These are phyloP conservation scores for Rhytidiadelphus loreus DNA, from an alignment of 225 moss, liverwort and hornwort genomes.

Conservation along the genomic window DNA sequence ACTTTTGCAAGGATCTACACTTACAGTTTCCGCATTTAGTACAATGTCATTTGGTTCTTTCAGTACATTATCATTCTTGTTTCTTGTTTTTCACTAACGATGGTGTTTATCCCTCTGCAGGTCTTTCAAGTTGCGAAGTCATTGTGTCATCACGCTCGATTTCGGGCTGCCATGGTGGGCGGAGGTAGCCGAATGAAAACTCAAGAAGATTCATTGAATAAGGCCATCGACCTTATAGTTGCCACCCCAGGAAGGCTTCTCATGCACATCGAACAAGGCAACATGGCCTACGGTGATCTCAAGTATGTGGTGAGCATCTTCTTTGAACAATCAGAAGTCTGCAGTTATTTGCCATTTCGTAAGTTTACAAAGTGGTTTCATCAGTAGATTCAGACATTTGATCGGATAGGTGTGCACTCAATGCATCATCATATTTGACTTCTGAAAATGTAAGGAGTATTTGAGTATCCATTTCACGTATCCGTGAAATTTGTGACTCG, in stretches of 20 bases:
- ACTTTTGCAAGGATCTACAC: background rate
- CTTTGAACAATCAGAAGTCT: background rate
- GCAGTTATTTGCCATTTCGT: background rate
- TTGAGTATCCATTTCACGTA: background rate
- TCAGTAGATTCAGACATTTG: background rate
- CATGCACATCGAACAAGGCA: slow-evolving; percentile 90
- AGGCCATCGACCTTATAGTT: slow-evolving; percentile 80
- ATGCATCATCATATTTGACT: background rate
- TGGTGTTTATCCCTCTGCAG: slow-evolving; percentile 16
- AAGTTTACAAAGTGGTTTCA: background rate
- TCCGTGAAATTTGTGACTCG: background rate
- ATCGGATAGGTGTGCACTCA: background rate
- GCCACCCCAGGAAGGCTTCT: slow-evolving; percentile 95
- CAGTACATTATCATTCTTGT: background rate
- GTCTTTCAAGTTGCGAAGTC: slow-evolving; percentile 96
- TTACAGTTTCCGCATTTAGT: background rate
- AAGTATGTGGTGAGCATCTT: slow-evolving; percentile 98
- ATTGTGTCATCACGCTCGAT: slow-evolving; percentile 91
- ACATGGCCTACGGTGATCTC: slow-evolving; percentile 99
- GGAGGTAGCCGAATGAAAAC: slow-evolving; percentile 88
- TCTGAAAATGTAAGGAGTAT: background rate
- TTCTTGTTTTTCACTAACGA: background rate
- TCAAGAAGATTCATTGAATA: slow-evolving; percentile 84
- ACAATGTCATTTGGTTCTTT: background rate
- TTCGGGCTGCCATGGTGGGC: slow-evolving; percentile 96